These are phyloP conservation scores for Calocybe indica DNA, from an alignment of 768 basidiomycete species.

Conservation along the genomic window DNA sequence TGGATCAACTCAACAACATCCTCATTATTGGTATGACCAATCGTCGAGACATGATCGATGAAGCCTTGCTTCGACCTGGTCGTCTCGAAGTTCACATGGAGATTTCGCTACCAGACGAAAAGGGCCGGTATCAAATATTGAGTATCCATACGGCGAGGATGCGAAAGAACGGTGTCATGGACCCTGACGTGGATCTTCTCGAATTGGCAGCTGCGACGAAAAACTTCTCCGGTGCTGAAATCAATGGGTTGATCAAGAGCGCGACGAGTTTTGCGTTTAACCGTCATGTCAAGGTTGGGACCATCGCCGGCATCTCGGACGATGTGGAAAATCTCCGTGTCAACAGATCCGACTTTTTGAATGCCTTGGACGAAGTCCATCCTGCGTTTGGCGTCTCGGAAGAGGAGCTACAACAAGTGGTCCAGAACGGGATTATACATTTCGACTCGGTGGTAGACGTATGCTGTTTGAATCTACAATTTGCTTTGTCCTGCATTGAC, in stretches of 20 bases:
- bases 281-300: conserved; percentile 95
- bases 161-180: conserved; percentile 89
- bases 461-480: conserved; percentile 19
- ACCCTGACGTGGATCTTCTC: conserved; percentile 69
- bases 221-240: conserved; percentile 98
- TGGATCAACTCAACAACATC: conserved; percentile 97
- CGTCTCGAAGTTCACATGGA: conserved; percentile 99
- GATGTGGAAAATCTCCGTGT: conserved; percentile 93
- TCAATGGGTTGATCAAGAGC: conserved; percentile 93
- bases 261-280: conserved; percentile 98
- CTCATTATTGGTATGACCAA: conserved; percentile 99
- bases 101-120: conserved; percentile 93
- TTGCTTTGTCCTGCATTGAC: background rate
- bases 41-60: conserved; percentile 97
- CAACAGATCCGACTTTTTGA: conserved; percentile 79
- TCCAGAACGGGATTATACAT: conserved; percentile 96
- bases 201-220: conserved; percentile 86
- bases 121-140: conserved; percentile 89
- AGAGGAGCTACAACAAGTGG: conserved; percentile 88
- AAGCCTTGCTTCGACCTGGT: conserved; percentile 93
- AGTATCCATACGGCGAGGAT: conserved; percentile 95
- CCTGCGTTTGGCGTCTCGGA: conserved; percentile 98
- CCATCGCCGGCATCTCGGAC: conserved; percentile 93
- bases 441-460: conserved; percentile 75
- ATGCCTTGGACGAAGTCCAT: conserved; percentile 89